Percentiles rank a stretch among this genome's conserved stretches.
These are phyloP conservation scores for Erodium texanum DNA, from an alignment of 441 rosid genomes.

Conservation along the genomic window DNA sequence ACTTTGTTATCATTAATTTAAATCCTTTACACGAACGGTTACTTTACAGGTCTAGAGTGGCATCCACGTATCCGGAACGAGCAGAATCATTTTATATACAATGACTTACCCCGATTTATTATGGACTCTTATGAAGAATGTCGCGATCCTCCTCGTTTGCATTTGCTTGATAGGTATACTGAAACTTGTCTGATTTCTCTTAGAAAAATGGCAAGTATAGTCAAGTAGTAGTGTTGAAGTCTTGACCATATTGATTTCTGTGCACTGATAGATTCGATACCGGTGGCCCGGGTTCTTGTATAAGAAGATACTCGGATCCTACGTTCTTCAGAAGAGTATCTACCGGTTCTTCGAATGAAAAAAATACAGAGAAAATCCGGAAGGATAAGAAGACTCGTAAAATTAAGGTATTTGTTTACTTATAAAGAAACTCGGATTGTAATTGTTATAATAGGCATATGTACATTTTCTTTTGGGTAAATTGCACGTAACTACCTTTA, in stretches of 20 bases:
- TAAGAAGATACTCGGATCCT: slow-evolving; percentile 97
- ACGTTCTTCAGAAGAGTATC: slow-evolving; percentile 63
- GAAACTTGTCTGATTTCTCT: neutral
- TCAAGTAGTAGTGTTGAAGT: neutral
- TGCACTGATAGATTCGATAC: slow-evolving; percentile 62
- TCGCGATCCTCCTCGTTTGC: slow-evolving; percentile 79
- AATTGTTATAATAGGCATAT: too few species aligned
- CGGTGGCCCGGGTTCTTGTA: slow-evolving; percentile 94
- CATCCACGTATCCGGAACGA: slow-evolving; percentile 60
- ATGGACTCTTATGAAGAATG: slow-evolving; percentile 97
- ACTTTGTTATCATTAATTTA: too few species aligned
- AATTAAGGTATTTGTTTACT: slow-evolving; percentile 44
- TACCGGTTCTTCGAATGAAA: slow-evolving; percentile 30
- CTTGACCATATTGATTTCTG: neutral
- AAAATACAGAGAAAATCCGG: slow-evolving; percentile 33
- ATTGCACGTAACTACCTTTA: too few species aligned
- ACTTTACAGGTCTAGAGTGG: slow-evolving; percentile 64
- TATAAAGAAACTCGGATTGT: neutral
- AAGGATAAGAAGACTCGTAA: slow-evolving; percentile 78
- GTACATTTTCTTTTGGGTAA: too few species aligned
- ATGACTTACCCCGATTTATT: slow-evolving; percentile 91
- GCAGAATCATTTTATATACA: slow-evolving; percentile 59
- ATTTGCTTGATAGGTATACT: slow-evolving; percentile 87
- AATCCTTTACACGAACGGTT: neutral
- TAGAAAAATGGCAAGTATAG: too few species aligned